Conservation (phyloP, 768 basidiomycete genomes). For the Pisolithus tinctorius region DNA sequence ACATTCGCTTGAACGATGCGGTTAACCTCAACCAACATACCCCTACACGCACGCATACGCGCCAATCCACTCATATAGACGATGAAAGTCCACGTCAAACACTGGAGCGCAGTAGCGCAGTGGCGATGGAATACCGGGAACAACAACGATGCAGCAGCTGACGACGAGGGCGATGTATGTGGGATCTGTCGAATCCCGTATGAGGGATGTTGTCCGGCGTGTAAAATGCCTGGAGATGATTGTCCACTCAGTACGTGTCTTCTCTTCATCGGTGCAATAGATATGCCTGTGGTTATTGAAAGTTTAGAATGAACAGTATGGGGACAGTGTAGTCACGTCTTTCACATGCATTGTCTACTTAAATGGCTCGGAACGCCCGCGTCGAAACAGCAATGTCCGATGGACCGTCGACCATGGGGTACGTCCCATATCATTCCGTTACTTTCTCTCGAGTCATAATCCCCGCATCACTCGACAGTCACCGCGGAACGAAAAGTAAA, state of each 20-base stretch:
- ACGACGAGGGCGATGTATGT: conserved; percentile 59
- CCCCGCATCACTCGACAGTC: conserved; percentile 24
- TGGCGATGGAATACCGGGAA: conserved; percentile 75
- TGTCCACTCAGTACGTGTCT: conserved; percentile 74
- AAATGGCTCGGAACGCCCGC: conserved; percentile 91
- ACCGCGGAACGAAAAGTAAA: conserved; percentile 51
- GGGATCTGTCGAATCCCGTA: conserved; percentile 89
- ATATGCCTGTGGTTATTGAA: background rate
- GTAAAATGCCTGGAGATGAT: conserved; percentile 95
- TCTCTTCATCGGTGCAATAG: background rate
- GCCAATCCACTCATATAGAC: background rate
- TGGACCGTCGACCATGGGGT: conserved; percentile 96
- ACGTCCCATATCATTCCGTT: conserved; percentile 20
- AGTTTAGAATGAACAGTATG: conserved; percentile 58
- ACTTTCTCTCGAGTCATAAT: too few species aligned
- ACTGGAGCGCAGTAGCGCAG: conserved; percentile 83
- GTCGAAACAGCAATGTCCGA: conserved; percentile 96
- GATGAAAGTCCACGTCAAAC: conserved; percentile 82
- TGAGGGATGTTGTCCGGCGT: conserved; percentile 92
- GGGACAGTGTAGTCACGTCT: conserved; percentile 96
- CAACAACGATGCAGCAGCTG: conserved; percentile 19
- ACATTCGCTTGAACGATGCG: background rate
- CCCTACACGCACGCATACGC: background rate
- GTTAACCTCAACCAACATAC: background rate
- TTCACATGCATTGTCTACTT: conserved; percentile 97